A percentile compares a stretch with the other conserved stretches of the same genome.
phyloP scores from a whole-genome alignment of 176 grass and related monocot species.

The Bothriochloa decipiens region DNA sequence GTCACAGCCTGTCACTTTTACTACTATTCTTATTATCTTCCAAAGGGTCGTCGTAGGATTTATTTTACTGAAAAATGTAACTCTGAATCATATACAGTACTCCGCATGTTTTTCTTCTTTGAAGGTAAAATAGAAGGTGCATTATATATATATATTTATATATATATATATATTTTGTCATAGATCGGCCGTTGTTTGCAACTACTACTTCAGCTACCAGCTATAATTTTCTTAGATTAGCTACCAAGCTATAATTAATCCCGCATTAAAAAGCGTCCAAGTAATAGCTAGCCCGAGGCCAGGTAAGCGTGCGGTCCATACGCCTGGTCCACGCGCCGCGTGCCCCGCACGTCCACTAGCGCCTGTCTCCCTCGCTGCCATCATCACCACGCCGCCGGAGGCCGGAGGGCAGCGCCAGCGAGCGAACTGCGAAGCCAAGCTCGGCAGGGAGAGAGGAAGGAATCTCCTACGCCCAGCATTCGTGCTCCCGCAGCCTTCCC shows the following conservation, averaged over 20 bases:
- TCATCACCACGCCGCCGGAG: conserved; percentile 4
- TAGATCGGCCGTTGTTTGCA: background rate
- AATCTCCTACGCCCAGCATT: conserved; percentile 45
- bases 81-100: too few relatives aligned
- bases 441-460: background rate
- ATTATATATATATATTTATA: too few relatives aligned
- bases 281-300: background rate
- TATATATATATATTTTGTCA: too few relatives aligned
- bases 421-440: background rate
- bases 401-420: background rate
- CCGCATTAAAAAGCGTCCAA: conserved; percentile 15
- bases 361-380: background rate
- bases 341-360: conserved; percentile 33
- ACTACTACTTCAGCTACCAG: background rate
- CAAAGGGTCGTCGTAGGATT: too few relatives aligned
- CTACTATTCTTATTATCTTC: too few relatives aligned
- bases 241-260: background rate
- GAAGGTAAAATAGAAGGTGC: too few relatives aligned
- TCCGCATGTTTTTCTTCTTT: too few relatives aligned
- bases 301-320: conserved; percentile 34
- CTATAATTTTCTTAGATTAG: background rate
- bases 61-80: too few relatives aligned
- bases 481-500: background rate
- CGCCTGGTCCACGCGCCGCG: conserved; percentile 32
- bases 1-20: background rate